phyloP scores from a whole-genome alignment of 2,329 filamentous ascomycete genomes.

The Colletotrichum costaricense region DNA sequence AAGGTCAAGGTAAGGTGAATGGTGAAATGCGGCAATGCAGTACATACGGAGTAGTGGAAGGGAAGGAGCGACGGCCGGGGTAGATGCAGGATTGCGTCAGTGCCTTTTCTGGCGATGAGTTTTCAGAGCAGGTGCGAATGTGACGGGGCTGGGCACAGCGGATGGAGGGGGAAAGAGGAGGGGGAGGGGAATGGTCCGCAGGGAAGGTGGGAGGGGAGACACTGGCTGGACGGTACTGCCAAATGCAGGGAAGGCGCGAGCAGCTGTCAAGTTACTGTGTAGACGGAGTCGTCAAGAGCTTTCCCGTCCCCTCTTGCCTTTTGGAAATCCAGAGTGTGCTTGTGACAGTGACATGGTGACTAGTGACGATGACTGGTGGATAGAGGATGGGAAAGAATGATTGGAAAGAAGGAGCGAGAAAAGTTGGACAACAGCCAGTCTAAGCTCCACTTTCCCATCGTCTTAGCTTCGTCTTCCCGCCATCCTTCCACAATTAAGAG shows the following conservation, averaged over 20 bases:
- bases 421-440: neutral
- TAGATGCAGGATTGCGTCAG: constrained; percentile 33
- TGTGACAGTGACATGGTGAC: constrained; percentile 1
- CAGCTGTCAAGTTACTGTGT: neutral
- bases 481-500: constrained; percentile 18
- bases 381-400: neutral
- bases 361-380: neutral
- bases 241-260: neutral
- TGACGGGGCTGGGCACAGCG: constrained; percentile 16
- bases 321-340: neutral
- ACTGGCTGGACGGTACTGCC: neutral
- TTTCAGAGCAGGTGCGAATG: constrained; percentile 1
- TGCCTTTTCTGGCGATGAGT: constrained; percentile 27
- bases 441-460: neutral
- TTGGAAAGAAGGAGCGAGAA: neutral
- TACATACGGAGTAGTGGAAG: neutral
- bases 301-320: neutral
- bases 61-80: neutral
- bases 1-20: neutral
- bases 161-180: neutral
- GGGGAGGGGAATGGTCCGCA: neutral
- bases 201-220: neutral
- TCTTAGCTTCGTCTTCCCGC: constrained; percentile 26
- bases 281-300: too few relatives aligned
- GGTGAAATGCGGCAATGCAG: neutral